Conservation (phyloP, 2,329 filamentous ascomycete species). For the Trichophaea hybrida region DNA sequence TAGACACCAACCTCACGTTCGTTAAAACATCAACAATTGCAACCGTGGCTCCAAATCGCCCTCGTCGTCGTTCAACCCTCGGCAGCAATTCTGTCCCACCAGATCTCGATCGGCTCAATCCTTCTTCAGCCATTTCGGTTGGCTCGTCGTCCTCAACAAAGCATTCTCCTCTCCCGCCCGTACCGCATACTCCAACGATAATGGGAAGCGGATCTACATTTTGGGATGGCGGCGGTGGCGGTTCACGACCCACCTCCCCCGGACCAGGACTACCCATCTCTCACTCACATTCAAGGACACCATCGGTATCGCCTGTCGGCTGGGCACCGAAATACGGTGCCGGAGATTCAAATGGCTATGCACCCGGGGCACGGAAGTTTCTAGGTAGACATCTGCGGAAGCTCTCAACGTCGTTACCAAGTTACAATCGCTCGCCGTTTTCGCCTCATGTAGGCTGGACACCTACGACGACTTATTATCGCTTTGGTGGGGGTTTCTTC, state of each 20-base stretch:
- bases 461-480: constrained; percentile 12
- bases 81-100: constrained; percentile 20
- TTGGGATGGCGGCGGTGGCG: constrained; percentile 12
- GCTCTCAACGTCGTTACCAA: constrained; percentile 22
- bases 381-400: constrained; percentile 23
- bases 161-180: constrained; percentile 19
- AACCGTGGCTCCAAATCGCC: constrained; percentile 22
- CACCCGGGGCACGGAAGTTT: constrained; percentile 17
- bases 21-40: constrained; percentile 4
- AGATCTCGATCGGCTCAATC: constrained; percentile 12
- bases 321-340: constrained; percentile 1
- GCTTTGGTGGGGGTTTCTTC: background rate
- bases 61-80: constrained; percentile 23
- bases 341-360: constrained; percentile 9
- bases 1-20: background rate
- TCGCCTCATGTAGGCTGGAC: constrained; percentile 13
- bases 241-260: constrained; percentile 14
- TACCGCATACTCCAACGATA: constrained; percentile 17
- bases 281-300: constrained; percentile 12
- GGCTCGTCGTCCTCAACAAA: constrained; percentile 11
- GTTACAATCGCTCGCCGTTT: constrained; percentile 11
- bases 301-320: background rate
- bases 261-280: constrained; percentile 13
- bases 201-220: constrained; percentile 9
- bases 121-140: constrained; percentile 18